Evolutionary conservation across 1,139 yeast genomes (phyloP).

Genomic region (Yamadazyma kanchanaburiensis): DNA sequence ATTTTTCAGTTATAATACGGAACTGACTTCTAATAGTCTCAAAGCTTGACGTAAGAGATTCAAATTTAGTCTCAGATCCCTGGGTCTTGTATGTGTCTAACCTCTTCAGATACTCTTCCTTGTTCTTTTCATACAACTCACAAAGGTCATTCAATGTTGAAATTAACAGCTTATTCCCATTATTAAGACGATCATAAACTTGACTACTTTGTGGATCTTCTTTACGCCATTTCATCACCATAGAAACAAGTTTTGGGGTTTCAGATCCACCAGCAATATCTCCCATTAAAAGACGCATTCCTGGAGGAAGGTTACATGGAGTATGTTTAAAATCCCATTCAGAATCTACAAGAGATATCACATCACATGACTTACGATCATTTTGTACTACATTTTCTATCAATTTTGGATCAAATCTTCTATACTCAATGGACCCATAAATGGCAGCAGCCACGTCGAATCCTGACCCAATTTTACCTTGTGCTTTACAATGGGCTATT

Average conservation of each 20-base stretch:
- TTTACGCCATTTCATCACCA: slow-evolving; percentile 69
- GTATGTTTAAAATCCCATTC: slow-evolving; percentile 59
- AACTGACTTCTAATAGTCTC: slow-evolving; percentile 51
- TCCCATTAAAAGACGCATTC: slow-evolving; percentile 78
- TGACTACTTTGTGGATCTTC: slow-evolving; percentile 46
- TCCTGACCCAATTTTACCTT: slow-evolving; percentile 93
- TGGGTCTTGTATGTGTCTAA: slow-evolving; percentile 2
- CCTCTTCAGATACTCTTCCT: slow-evolving; percentile 16
- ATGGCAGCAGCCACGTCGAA: slow-evolving; percentile 96
- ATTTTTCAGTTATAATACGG: slow-evolving; percentile 53
- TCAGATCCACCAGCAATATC: slow-evolving; percentile 92
- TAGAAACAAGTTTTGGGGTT: slow-evolving; percentile 84
- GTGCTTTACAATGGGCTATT: slow-evolving; percentile 89
- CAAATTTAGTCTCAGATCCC: slow-evolving; percentile 7
- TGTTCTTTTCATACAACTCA: slow-evolving; percentile 19
- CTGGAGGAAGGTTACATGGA: slow-evolving; percentile 62
- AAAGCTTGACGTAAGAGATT: slow-evolving; percentile 34
- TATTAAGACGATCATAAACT: slow-evolving; percentile 55
- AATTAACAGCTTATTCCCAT: slow-evolving; percentile 58
- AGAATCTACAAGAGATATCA: slow-evolving; percentile 40
- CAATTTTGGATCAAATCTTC: slow-evolving; percentile 60
- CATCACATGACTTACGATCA: too few species aligned
- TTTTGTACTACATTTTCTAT: slow-evolving; percentile 20
- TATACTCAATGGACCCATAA: slow-evolving; percentile 81
- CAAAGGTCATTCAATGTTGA: slow-evolving; percentile 41